phyloP scores from a whole-genome alignment of 176 grass and related monocot genomes.

The Zea mays region DNA sequence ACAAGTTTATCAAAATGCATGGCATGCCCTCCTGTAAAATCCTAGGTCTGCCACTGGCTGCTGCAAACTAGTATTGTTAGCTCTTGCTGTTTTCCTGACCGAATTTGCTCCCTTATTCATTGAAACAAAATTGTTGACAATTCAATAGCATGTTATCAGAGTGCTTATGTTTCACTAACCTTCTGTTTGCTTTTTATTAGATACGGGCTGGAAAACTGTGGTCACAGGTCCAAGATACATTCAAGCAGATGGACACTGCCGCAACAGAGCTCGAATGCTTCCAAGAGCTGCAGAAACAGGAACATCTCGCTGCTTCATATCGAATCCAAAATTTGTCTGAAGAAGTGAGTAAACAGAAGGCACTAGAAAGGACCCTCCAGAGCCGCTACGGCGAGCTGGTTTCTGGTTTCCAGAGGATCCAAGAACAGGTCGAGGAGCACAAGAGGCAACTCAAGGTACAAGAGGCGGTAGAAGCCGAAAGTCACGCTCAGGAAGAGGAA shows the following conservation, averaged over 20 bases:
- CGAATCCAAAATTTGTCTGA: slow-evolving; percentile 60
- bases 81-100: not conserved
- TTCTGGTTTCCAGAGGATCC: slow-evolving; percentile 49
- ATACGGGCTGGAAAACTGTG: slow-evolving; percentile 59
- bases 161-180: slow-evolving; percentile 18
- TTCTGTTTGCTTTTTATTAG: slow-evolving; percentile 48
- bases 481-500: slow-evolving; percentile 11
- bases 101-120: not conserved
- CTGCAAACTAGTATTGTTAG: not conserved
- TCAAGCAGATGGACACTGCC: slow-evolving; percentile 80
- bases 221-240: slow-evolving; percentile 75
- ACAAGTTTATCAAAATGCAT: too few relatives aligned
- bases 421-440: slow-evolving; percentile 59
- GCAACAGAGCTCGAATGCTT: slow-evolving; percentile 89
- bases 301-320: slow-evolving; percentile 65
- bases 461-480: slow-evolving; percentile 33
- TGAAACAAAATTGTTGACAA: not conserved
- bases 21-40: too few relatives aligned
- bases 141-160: not conserved
- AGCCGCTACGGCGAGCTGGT: slow-evolving; percentile 62
- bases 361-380: slow-evolving; percentile 63
- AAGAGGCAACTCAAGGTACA: slow-evolving; percentile 46
- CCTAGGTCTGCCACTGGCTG: not conserved
- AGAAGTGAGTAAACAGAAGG: slow-evolving; percentile 81
- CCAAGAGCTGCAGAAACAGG: slow-evolving; percentile 82